phyloP scores from a whole-genome alignment of 2,329 filamentous ascomycete species.

The Penicillium brevicompactum region DNA sequence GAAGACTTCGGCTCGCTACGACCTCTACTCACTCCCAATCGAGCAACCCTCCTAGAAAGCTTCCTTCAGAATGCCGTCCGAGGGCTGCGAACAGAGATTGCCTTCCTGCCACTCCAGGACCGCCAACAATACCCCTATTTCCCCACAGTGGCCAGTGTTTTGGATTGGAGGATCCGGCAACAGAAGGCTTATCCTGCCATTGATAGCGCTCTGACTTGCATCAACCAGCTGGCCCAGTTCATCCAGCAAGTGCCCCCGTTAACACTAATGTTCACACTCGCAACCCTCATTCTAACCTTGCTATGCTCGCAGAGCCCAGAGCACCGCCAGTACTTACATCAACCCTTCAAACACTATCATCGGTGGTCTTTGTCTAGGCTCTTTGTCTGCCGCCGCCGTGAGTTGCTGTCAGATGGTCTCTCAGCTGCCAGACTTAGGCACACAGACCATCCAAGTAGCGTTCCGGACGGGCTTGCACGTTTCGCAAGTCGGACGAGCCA shows the following conservation, averaged over 20 bases:
- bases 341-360: background rate
- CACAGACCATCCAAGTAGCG: background rate
- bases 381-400: background rate
- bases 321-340: background rate
- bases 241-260: background rate
- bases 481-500: background rate
- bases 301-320: background rate
- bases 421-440: background rate
- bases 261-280: background rate
- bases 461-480: background rate
- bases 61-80: background rate
- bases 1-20: background rate
- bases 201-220: background rate
- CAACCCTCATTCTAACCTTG: background rate
- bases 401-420: background rate
- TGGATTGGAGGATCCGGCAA: background rate
- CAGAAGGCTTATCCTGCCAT: background rate
- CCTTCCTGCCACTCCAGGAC: slow-evolving; percentile 2
- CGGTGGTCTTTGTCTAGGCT: background rate
- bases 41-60: background rate
- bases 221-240: background rate
- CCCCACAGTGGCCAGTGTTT: background rate
- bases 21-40: background rate
- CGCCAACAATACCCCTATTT: slow-evolving; percentile 6
- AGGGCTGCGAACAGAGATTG: background rate